A percentile compares a stretch with the other conserved stretches of the same genome.
phyloP scores from a whole-genome alignment of 140 eudicot genomes.

The Bidens hawaiensis region DNA sequence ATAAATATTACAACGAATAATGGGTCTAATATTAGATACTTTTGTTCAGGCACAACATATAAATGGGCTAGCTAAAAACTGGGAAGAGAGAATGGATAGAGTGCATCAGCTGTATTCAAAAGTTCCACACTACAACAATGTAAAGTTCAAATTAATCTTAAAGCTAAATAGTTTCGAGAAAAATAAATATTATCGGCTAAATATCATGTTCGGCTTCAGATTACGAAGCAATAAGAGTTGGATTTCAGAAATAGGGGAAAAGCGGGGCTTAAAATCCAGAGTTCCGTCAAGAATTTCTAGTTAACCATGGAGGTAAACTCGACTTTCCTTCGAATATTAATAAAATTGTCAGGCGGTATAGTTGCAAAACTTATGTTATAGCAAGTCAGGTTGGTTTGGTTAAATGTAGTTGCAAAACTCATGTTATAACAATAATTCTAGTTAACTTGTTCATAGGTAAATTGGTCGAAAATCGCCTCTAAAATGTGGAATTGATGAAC shows the following conservation, averaged over 20 bases:
- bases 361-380: background rate
- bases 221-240: conserved; percentile 72
- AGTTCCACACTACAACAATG: conserved; percentile 79
- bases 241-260: conserved; percentile 87
- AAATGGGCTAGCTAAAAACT: conserved; percentile 59
- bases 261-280: conserved; percentile 69
- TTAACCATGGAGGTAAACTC: conserved; percentile 71
- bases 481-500: too few relatives aligned
- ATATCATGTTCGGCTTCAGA: conserved; percentile 24
- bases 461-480: background rate
- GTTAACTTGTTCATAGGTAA: background rate
- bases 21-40: background rate
- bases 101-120: conserved; percentile 66
- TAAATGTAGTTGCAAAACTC: background rate
- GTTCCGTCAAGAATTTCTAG: conserved; percentile 91
- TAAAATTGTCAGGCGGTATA: background rate
- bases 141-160: conserved; percentile 14
- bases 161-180: background rate
- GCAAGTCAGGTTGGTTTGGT: background rate
- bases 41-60: conserved; percentile 59
- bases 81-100: conserved; percentile 68
- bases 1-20: too few relatives aligned
- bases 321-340: background rate
- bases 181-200: conserved; percentile 2
- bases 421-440: background rate